Evolutionary conservation across 306 rosid genomes (phyloP).

Genomic region (Begonia peltatifolia): DNA sequence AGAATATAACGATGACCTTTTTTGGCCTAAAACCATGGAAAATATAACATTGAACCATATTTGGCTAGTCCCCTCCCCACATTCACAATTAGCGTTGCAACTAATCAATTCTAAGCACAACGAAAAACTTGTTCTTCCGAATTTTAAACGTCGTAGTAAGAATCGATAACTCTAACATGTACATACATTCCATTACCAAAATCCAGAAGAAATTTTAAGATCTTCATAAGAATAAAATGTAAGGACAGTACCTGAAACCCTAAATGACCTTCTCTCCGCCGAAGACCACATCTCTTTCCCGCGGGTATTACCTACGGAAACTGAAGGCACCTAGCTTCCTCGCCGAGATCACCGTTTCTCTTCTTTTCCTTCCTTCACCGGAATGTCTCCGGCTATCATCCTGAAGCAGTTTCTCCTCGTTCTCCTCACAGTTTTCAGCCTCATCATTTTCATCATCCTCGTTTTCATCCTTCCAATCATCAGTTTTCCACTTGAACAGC

Average conservation of each 20-base stretch:
- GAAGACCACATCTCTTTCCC: slow-evolving; percentile 12
- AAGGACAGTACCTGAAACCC: slow-evolving; percentile 46
- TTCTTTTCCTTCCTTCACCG: slow-evolving; percentile 20
- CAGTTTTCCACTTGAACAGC: slow-evolving; percentile 43
- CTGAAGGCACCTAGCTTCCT: slow-evolving; percentile 86
- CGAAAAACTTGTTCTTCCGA: too few relatives aligned
- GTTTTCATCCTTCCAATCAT: slow-evolving; percentile 6
- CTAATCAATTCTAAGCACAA: too few relatives aligned
- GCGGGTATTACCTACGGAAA: slow-evolving; percentile 37
- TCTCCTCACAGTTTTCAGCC: slow-evolving; percentile 15
- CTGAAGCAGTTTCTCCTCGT: slow-evolving; percentile 10
- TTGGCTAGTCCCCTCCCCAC: too few relatives aligned
- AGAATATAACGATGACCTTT: too few relatives aligned
- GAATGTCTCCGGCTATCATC: slow-evolving; percentile 17
- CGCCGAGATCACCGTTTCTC: slow-evolving; percentile 41
- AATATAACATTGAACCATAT: too few relatives aligned
- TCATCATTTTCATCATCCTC: slow-evolving; percentile 6
- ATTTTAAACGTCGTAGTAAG: too few relatives aligned
- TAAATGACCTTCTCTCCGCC: slow-evolving; percentile 13
- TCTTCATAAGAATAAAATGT: background rate
- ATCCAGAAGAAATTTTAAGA: background rate
- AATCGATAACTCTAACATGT: too few relatives aligned
- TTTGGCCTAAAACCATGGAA: too few relatives aligned
- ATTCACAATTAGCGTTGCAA: too few relatives aligned
- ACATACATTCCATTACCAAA: too few relatives aligned